Conservation (phyloP, 805 yeast genomes). For the Lipomyces kockii region DNA sequence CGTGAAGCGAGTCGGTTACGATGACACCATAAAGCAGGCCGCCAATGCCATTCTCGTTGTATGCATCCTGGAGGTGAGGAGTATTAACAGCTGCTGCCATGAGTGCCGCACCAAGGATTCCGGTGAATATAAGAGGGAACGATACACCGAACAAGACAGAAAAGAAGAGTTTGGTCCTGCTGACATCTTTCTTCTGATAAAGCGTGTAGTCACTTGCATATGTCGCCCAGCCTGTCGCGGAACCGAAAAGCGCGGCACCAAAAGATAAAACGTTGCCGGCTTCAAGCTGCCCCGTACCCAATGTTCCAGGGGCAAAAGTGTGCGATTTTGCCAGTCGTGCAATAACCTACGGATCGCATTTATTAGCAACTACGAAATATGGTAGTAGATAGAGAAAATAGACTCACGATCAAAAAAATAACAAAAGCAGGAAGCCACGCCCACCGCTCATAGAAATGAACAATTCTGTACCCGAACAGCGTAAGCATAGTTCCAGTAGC, state of each 20-base stretch:
- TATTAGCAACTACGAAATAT: too few species aligned
- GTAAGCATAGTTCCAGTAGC: constrained; percentile 68
- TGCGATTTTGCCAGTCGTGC: constrained; percentile 72
- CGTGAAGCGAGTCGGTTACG: constrained; percentile 79
- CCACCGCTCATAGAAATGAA: constrained; percentile 81
- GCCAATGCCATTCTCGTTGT: constrained; percentile 65
- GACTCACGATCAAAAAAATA: neutral
- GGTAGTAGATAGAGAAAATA: constrained; percentile 60
- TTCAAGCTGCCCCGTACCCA: constrained; percentile 63
- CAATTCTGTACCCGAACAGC: constrained; percentile 80
- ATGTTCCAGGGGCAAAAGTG: constrained; percentile 60
- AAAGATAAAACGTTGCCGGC: constrained; percentile 80
- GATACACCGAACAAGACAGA: constrained; percentile 67
- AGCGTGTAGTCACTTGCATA: constrained; percentile 92
- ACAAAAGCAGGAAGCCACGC: constrained; percentile 83
- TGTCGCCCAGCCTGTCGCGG: constrained; percentile 93
- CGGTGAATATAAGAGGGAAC: constrained; percentile 70
- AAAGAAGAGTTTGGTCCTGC: constrained; percentile 62
- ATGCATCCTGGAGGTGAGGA: constrained; percentile 54
- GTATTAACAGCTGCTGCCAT: constrained; percentile 65
- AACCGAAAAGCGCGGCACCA: constrained; percentile 84
- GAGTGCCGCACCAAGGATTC: constrained; percentile 86
- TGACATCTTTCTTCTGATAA: constrained; percentile 73
- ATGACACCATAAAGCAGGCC: constrained; percentile 81
- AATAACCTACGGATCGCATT: constrained; percentile 46